These are phyloP conservation scores for Medicago ruthenica DNA, from an alignment of 306 rosid genomes.

Conservation along the genomic window DNA sequence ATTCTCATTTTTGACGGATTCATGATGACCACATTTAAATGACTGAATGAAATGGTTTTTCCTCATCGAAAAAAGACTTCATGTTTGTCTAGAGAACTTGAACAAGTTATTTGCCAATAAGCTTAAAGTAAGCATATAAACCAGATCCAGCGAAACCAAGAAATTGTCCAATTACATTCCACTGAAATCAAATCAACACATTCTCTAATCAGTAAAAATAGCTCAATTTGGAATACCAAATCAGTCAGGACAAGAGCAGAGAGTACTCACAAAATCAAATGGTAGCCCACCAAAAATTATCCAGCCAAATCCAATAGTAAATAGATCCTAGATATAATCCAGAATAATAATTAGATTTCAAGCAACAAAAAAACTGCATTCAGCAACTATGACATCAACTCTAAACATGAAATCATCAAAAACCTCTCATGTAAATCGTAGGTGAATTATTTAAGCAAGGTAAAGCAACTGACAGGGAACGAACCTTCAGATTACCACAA, in stretches of 20 bases:
- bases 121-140: slow-evolving; percentile 84
- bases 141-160: slow-evolving; percentile 89
- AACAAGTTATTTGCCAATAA: slow-evolving; percentile 66
- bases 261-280: slow-evolving; percentile 57
- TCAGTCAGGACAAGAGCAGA: slow-evolving; percentile 24
- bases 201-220: slow-evolving; percentile 27
- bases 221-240: slow-evolving; percentile 19
- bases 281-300: slow-evolving; percentile 90
- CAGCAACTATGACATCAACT: slow-evolving; percentile 17
- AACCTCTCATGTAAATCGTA: not conserved
- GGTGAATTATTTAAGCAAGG: slow-evolving; percentile 19
- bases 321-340: slow-evolving; percentile 66
- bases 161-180: slow-evolving; percentile 78
- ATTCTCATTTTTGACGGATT: slow-evolving; percentile 21
- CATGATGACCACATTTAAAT: not conserved
- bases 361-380: slow-evolving; percentile 5
- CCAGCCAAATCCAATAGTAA: slow-evolving; percentile 96
- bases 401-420: not conserved
- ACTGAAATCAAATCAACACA: slow-evolving; percentile 56
- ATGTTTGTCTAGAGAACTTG: slow-evolving; percentile 37
- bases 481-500: slow-evolving; percentile 94
- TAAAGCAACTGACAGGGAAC: slow-evolving; percentile 34
- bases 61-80: slow-evolving; percentile 35
- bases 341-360: slow-evolving; percentile 29
- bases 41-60: slow-evolving; percentile 33